Conservation (phyloP, 306 rosid species). For the Citrullus amarus region DNA sequence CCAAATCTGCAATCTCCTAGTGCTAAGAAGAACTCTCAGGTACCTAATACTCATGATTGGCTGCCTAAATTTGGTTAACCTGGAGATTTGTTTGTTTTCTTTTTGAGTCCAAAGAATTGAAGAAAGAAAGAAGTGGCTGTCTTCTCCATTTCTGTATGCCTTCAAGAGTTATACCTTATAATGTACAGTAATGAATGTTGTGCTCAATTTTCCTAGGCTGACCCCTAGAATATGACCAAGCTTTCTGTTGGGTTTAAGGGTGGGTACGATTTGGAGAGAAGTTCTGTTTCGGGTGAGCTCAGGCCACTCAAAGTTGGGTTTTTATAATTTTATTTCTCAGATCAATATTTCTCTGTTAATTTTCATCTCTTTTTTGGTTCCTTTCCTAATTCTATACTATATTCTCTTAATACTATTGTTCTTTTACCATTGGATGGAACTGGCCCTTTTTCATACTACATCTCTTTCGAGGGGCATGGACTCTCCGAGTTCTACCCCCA, state of each 20-base stretch:
- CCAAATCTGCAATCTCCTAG: slow-evolving; percentile 38
- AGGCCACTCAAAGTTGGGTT: neutral
- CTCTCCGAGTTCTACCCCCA: neutral
- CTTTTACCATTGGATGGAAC: neutral
- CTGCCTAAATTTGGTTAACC: neutral
- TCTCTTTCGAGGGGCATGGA: neutral
- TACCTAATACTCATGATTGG: neutral
- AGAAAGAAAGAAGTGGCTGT: neutral
- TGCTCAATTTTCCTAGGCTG: neutral
- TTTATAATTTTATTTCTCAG: neutral
- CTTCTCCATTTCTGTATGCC: neutral
- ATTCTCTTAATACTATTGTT: neutral
- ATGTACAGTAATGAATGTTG: neutral
- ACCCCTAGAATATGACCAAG: neutral
- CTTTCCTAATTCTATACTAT: neutral
- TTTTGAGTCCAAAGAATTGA: neutral
- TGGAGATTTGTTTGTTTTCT: neutral
- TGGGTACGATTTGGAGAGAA: neutral
- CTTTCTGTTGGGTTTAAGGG: neutral
- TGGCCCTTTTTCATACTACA: neutral
- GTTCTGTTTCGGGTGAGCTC: neutral
- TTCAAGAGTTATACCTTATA: neutral
- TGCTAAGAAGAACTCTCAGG: slow-evolving; percentile 49
- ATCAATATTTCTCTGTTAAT: neutral
- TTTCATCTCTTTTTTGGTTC: neutral